These are phyloP conservation scores for Aspergillus japonicus DNA, from an alignment of 2,329 filamentous ascomycete genomes.

Conservation along the genomic window DNA sequence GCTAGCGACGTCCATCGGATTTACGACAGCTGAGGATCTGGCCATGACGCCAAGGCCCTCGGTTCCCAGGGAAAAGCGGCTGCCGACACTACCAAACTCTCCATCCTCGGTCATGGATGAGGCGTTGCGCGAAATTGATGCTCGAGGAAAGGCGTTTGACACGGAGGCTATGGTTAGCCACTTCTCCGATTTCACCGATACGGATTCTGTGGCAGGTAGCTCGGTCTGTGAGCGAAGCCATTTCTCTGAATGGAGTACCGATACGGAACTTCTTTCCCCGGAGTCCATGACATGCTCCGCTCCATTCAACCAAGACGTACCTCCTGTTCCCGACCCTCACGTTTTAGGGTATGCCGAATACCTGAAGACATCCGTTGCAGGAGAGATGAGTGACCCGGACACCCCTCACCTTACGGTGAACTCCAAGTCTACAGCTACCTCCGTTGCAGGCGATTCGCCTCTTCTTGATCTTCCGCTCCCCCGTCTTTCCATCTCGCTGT, in stretches of 20 bases:
- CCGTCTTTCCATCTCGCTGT: constrained; percentile 27
- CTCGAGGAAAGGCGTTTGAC: constrained; percentile 32
- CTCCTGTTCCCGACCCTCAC: constrained; percentile 22
- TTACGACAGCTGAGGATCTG: constrained; percentile 16
- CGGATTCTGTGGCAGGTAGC: constrained; percentile 29
- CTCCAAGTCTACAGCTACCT: constrained; percentile 31
- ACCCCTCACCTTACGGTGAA: constrained; percentile 37
- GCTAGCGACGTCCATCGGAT: constrained; percentile 19
- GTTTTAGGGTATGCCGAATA: constrained; percentile 22
- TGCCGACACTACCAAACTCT: constrained; percentile 48
- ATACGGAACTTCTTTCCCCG: constrained; percentile 36
- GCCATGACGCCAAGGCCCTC: constrained; percentile 27
- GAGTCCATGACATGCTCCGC: constrained; percentile 39
- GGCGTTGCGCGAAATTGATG: constrained; percentile 37
- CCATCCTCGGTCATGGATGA: constrained; percentile 48
- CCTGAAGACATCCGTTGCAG: constrained; percentile 22
- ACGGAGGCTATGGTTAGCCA: constrained; percentile 39
- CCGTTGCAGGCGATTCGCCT: constrained; percentile 28
- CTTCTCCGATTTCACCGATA: constrained; percentile 43
- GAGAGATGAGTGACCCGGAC: constrained; percentile 33
- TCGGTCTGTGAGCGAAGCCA: constrained; percentile 36
- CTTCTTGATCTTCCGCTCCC: constrained; percentile 26
- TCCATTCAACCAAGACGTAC: constrained; percentile 29
- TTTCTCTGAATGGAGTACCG: constrained; percentile 44
- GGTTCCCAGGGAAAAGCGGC: constrained; percentile 38